Evolutionary conservation across 176 grass and related monocot species (phyloP).

Genomic region (Triticum dicoccoides): DNA sequence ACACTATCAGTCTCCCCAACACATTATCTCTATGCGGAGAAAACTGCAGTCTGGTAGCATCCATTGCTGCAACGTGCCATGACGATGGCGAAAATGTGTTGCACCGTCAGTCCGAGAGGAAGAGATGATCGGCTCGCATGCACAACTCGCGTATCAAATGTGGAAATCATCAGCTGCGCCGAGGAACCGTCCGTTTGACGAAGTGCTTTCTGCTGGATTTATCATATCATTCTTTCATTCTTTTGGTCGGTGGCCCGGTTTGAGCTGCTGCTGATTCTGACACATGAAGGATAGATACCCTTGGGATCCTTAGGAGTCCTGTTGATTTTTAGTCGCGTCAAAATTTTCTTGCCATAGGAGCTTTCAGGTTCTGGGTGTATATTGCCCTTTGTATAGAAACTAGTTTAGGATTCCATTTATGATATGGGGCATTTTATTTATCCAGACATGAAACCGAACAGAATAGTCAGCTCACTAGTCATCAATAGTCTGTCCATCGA

Average conservation of each 20-base stretch:
- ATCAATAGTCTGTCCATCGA: background rate
- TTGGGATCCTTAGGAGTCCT: background rate
- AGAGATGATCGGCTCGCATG: background rate
- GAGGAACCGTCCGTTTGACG: background rate
- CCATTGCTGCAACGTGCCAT: too few relatives aligned
- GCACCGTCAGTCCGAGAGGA: too few relatives aligned
- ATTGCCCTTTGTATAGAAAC: constrained; percentile 20
- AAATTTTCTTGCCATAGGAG: constrained; percentile 35
- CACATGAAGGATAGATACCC: background rate
- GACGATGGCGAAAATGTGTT: too few relatives aligned
- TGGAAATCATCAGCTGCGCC: background rate
- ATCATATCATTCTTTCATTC: constrained; percentile 36
- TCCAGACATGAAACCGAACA: background rate
- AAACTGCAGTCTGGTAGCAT: too few relatives aligned
- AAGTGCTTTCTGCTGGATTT: background rate
- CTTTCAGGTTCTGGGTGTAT: background rate
- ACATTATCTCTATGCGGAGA: too few relatives aligned
- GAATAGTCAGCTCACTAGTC: background rate
- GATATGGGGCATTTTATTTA: background rate
- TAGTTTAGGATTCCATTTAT: background rate
- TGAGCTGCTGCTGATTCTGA: constrained; percentile 28
- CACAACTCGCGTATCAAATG: background rate
- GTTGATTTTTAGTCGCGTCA: constrained; percentile 28
- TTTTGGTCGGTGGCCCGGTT: constrained; percentile 39
- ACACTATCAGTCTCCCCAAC: too few relatives aligned